Conservation (phyloP, 257 asterid genomes). For the Leptodermis oblonga region DNA sequence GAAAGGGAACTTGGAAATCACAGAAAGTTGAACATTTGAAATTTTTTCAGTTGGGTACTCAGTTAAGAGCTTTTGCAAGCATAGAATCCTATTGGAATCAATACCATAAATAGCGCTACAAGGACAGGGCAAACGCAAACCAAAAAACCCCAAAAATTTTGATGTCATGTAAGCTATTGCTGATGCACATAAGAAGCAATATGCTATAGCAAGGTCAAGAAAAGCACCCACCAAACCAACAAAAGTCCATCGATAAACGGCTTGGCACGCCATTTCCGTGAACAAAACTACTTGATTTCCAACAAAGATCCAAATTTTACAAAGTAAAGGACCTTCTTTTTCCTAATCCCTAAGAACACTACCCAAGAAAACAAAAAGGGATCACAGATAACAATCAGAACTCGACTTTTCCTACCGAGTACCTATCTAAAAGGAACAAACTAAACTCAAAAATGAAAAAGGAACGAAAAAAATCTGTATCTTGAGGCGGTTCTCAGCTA, state of each 20-base stretch:
- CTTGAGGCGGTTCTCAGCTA: not conserved
- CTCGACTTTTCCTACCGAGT: not conserved
- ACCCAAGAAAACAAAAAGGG: not conserved
- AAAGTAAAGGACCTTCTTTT: not conserved
- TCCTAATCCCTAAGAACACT: not conserved
- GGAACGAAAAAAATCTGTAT: not conserved
- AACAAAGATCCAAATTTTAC: slow-evolving; percentile 24
- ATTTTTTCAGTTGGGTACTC: slow-evolving; percentile 60
- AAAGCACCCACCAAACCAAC: slow-evolving; percentile 69
- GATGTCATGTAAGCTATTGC: slow-evolving; percentile 54
- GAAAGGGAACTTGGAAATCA: slow-evolving; percentile 59
- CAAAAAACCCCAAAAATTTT: slow-evolving; percentile 60
- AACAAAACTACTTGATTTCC: slow-evolving; percentile 16
- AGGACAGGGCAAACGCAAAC: slow-evolving; percentile 72
- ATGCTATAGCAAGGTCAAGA: slow-evolving; percentile 79
- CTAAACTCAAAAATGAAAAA: not conserved
- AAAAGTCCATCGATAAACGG: slow-evolving; percentile 58
- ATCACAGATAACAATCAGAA: not conserved
- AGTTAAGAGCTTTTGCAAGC: slow-evolving; percentile 52
- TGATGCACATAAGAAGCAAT: slow-evolving; percentile 68
- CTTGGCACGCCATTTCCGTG: slow-evolving; percentile 61
- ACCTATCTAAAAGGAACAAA: not conserved
- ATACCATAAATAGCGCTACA: slow-evolving; percentile 50
- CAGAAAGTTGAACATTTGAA: slow-evolving; percentile 52
- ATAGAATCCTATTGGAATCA: slow-evolving; percentile 30